These are phyloP conservation scores for Lipomyces mesembrius DNA, from an alignment of 805 yeast genomes.

Conservation along the genomic window DNA sequence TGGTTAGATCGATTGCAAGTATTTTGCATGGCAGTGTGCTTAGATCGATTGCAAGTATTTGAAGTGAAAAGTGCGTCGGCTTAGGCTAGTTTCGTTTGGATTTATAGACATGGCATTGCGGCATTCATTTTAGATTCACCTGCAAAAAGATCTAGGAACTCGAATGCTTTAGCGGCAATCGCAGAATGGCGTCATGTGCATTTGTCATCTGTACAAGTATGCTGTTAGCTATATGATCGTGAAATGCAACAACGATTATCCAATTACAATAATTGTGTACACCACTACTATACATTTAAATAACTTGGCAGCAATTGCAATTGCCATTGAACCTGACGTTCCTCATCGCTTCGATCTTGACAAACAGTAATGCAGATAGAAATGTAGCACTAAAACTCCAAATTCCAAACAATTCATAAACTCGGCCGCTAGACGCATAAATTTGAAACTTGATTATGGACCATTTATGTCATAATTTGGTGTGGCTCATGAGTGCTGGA, in stretches of 20 bases:
- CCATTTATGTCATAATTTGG: neutral
- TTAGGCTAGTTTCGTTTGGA: neutral
- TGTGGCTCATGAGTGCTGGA: neutral
- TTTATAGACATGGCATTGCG: neutral
- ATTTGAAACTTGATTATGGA: neutral
- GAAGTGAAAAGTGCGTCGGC: neutral
- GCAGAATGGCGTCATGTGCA: neutral
- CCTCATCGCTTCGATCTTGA: neutral
- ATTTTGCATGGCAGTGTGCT: too few species aligned
- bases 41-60: neutral
- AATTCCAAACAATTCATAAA: neutral
- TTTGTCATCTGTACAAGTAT: neutral
- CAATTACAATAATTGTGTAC: neutral
- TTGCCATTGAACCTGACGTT: neutral
- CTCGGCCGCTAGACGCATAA: neutral
- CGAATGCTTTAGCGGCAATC: neutral
- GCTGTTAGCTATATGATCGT: neutral
- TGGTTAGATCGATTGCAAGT: constrained; percentile 24
- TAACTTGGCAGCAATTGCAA: neutral
- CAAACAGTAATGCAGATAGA: neutral
- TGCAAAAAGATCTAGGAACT: neutral
- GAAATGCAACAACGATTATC: neutral
- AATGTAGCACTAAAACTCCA: neutral
- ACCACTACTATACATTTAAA: neutral
- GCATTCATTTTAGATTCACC: neutral